Percentiles rank a stretch among this genome's conserved stretches.
These are phyloP conservation scores for Cetraspora pellucida DNA, from an alignment of 192 early-diverging fungal species.

Conservation along the genomic window DNA sequence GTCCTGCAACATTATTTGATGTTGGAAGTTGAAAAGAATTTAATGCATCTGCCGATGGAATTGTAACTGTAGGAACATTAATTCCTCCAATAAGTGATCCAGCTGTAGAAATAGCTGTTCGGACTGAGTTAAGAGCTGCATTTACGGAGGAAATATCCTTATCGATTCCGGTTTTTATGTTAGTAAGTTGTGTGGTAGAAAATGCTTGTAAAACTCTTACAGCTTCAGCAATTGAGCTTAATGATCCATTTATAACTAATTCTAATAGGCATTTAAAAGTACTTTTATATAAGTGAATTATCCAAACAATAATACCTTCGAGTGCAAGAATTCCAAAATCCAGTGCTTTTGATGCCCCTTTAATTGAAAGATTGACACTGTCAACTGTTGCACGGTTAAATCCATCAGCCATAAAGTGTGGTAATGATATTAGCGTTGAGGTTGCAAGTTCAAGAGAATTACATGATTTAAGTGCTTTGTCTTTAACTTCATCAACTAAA, in stretches of 20 bases:
- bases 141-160: not conserved
- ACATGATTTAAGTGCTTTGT: slow-evolving; percentile 17
- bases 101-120: not conserved
- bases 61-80: not conserved
- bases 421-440: slow-evolving; percentile 25
- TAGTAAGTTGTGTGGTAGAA: not conserved
- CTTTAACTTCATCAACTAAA: slow-evolving; percentile 15
- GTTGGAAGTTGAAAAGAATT: slow-evolving; percentile 25
- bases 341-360: not conserved
- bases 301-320: slow-evolving; percentile 22
- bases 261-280: slow-evolving; percentile 30
- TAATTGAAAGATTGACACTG: slow-evolving; percentile 14
- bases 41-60: not conserved
- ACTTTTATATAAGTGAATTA: not conserved
- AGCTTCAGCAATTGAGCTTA: not conserved
- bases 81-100: not conserved
- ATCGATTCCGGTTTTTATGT: not conserved
- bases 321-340: slow-evolving; percentile 9
- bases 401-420: slow-evolving; percentile 31
- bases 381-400: slow-evolving; percentile 29
- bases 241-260: slow-evolving; percentile 16
- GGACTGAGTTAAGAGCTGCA: not conserved
- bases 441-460: slow-evolving; percentile 21
- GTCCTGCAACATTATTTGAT: not conserved
- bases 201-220: not conserved